Base-by-base conservation (phyloP, 2,329 filamentous ascomycete genomes). In the Cladosporium velox region DNA sequence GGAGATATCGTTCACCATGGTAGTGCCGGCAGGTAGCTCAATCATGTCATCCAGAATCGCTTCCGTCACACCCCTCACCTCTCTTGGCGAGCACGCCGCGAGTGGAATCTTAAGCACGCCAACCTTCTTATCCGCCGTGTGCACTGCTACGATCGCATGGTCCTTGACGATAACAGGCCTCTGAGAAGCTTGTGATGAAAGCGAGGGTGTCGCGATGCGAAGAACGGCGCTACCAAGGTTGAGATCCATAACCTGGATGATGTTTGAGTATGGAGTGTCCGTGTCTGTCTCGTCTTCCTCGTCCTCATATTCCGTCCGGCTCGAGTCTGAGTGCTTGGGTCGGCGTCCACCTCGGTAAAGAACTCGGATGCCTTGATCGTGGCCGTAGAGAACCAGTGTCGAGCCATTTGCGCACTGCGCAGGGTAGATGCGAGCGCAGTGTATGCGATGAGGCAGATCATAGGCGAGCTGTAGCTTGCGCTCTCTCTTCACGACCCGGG, bases 221-320 rank as follows among this genome's bases (percentile, higher is more conserved):
- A 86, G 78, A 28, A 87, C 85, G 51, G 81, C 81, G 55, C 80
- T 81, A 65, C 82, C 84, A 47, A 88, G 77, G 12, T 81, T 78
- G 44, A 89, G 80, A 68, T 87, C 83, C 59, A 88, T 72, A 44
- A 84, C 80, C 68, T 86, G 83, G 38, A 87, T 74, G 63, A 88
- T 79, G 26, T 79, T 78, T 57, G 83, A 80, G 66, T 84, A 88
- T 32, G 85, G 85, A 65, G 82, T 79, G 21, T 83, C 81, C 28
- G 84, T 80, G 68, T 88, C 85, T n/a, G 85, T 76, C 72, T 88
- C 86, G 47, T 85, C 83, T 64, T 88, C 85, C 49, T 86, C 82
- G 0, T 81, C 75, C 67, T 86, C 82, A 62, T 86, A 87, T 15
- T 83, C 77, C 21, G 34, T 28, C 12, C 15, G 44, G 41, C 26